A percentile compares a stretch with the other conserved stretches of the same genome.
Evolutionary conservation across 163 green algal genomes (phyloP).

Genomic region (Chloromonas sp.): DNA sequence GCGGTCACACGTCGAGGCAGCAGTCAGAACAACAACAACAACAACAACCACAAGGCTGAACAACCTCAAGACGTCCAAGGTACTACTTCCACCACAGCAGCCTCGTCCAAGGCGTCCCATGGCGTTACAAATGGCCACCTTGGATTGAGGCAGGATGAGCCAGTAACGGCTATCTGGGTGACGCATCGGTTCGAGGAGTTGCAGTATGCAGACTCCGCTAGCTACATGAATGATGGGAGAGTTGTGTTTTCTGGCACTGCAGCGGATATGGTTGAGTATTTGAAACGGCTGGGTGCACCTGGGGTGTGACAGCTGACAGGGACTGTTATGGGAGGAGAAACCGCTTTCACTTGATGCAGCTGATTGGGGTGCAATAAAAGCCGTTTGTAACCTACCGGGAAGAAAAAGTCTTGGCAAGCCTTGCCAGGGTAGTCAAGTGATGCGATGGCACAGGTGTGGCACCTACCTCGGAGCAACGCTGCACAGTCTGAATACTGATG

Average conservation of each 20-base stretch:
- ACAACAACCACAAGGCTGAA: background rate
- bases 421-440: no score
- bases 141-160: background rate
- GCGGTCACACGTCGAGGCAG: slow-evolving; percentile 44
- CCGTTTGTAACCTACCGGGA: no score
- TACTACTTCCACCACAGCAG: background rate
- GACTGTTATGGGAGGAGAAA: no score
- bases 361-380: no score
- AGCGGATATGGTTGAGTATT: slow-evolving; percentile 17
- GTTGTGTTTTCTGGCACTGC: slow-evolving; percentile 72
- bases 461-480: no score
- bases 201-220: slow-evolving; percentile 78
- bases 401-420: no score
- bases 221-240: slow-evolving; percentile 86
- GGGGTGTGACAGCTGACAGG: background rate
- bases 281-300: background rate
- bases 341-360: no score
- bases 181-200: slow-evolving; percentile 95
- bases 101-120: background rate
- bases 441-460: no score
- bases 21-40: background rate
- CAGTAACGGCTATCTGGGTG: slow-evolving; percentile 91
- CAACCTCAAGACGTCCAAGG: background rate
- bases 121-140: background rate
- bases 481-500: no score